Conservation (phyloP, 2,329 filamentous ascomycete genomes). For the Cladophialophora carrionii region DNA sequence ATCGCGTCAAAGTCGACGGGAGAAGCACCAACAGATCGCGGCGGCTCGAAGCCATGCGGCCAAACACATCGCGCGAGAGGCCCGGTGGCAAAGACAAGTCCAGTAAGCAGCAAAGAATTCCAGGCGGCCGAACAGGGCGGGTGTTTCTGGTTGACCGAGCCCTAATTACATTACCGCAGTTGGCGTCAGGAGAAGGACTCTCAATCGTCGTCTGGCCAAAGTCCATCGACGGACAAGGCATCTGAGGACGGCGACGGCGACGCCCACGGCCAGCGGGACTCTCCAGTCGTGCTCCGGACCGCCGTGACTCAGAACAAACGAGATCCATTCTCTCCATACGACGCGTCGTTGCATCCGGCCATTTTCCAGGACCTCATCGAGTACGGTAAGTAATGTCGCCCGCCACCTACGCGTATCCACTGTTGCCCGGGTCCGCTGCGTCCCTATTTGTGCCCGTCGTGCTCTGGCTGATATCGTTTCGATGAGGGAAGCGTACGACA, state of each 20-base stretch:
- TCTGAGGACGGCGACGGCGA: not conserved
- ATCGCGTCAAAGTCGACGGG: conserved; percentile 2
- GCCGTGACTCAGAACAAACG: conserved; percentile 8
- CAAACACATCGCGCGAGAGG: conserved; percentile 2
- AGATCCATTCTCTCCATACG: conserved; percentile 16
- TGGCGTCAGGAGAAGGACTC: conserved; percentile 4
- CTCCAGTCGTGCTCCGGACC: not conserved
- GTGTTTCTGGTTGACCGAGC: not conserved
- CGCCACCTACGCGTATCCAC: not conserved
- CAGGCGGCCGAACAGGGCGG: too few species aligned
- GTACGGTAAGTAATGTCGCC: not conserved
- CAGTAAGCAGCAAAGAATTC: not conserved
- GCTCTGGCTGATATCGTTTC: not conserved
- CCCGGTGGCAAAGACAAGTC: conserved; percentile 7
- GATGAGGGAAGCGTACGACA: conserved; percentile 11
- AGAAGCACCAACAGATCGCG: conserved; percentile 6
- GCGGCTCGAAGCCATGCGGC: conserved; percentile 11
- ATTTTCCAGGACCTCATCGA: conserved; percentile 15
- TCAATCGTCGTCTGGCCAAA: not conserved
- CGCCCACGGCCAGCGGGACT: not conserved
- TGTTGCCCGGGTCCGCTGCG: not conserved
- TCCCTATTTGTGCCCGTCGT: not conserved
- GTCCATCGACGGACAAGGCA: too few species aligned
- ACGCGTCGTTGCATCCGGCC: conserved; percentile 4
- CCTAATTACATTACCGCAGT: not conserved